Conservation (phyloP, 2,329 filamentous ascomycete genomes). For the Pestalotiopsis sp. region DNA sequence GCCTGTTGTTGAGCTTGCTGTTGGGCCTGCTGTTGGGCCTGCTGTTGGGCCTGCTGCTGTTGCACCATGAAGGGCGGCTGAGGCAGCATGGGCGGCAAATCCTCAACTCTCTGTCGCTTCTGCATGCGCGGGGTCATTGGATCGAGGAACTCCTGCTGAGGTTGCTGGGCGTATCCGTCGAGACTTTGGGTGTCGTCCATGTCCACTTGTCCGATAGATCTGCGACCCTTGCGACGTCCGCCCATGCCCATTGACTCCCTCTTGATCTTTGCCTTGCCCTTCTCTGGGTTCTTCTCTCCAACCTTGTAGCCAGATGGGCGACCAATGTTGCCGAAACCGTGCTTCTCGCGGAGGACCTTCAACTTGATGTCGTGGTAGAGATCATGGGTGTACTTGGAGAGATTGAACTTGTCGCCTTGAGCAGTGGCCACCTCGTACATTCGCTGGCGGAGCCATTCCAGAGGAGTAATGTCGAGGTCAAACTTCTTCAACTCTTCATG, state of each 20-base stretch:
- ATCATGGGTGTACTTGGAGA: constrained; percentile 53
- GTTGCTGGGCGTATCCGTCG: constrained; percentile 17
- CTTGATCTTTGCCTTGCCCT: constrained; percentile 31
- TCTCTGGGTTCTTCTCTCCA: constrained; percentile 40
- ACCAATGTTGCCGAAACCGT: constrained; percentile 60
- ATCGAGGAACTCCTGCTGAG: constrained; percentile 25
- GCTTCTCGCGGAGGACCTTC: constrained; percentile 48
- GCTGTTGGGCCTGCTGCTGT: neutral
- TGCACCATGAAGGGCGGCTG: neutral
- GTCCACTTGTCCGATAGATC: constrained; percentile 33
- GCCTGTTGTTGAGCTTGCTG: too few relatives aligned
- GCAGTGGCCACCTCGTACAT: constrained; percentile 50
- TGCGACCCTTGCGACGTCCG: constrained; percentile 27
- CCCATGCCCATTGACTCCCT: constrained; percentile 22
- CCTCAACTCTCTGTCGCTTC: constrained; percentile 33
- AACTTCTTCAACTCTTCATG: constrained; percentile 57
- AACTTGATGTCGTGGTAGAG: constrained; percentile 61
- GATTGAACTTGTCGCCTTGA: constrained; percentile 50
- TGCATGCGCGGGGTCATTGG: constrained; percentile 29
- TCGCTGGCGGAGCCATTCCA: constrained; percentile 61
- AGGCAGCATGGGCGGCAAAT: constrained; percentile 8
- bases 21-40: too few relatives aligned
- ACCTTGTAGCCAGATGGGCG: constrained; percentile 47
- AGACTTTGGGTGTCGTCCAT: constrained; percentile 23
- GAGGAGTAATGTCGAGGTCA: constrained; percentile 51